These are phyloP conservation scores for Soucietia sequanensis DNA, from an alignment of 805 yeast species.

Conservation along the genomic window DNA sequence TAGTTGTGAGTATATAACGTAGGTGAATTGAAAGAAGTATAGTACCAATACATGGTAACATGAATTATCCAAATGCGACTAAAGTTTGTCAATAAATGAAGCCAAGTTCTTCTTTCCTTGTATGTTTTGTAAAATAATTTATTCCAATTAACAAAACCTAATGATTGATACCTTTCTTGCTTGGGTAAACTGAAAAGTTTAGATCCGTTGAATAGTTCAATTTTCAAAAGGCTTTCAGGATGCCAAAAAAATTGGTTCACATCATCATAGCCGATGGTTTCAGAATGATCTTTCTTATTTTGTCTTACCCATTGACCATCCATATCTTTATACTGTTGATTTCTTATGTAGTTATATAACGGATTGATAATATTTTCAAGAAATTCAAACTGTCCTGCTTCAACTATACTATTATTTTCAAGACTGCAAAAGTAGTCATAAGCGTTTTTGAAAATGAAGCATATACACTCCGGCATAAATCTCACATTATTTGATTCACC, in stretches of 20 bases:
- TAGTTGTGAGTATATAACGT: slow-evolving; percentile 46
- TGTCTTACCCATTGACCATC: slow-evolving; percentile 54
- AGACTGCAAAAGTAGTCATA: slow-evolving; percentile 19
- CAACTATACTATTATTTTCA: neutral
- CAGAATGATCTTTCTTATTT: slow-evolving; percentile 67
- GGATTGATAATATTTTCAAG: slow-evolving; percentile 46
- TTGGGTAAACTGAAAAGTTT: slow-evolving; percentile 24
- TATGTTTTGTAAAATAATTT: slow-evolving; percentile 45
- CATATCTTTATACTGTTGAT: slow-evolving; percentile 55
- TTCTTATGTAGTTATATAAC: slow-evolving; percentile 56
- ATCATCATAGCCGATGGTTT: slow-evolving; percentile 58
- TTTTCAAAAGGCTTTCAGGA: slow-evolving; percentile 29
- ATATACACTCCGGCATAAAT: slow-evolving; percentile 44
- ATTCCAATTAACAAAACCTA: slow-evolving; percentile 41
- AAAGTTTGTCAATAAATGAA: slow-evolving; percentile 49
- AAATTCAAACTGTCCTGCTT: slow-evolving; percentile 20
- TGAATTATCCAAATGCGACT: slow-evolving; percentile 56
- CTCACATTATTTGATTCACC: slow-evolving; percentile 73
- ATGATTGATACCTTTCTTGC: slow-evolving; percentile 26
- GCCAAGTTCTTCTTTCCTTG: slow-evolving; percentile 48
- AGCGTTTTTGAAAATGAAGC: slow-evolving; percentile 31
- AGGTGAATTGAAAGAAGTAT: slow-evolving; percentile 50
- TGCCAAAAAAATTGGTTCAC: slow-evolving; percentile 54
- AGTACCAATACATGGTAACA: slow-evolving; percentile 50
- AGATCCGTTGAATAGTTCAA: slow-evolving; percentile 32